Percentiles rank a stretch among this genome's conserved stretches.
Conservation (phyloP, 2,329 filamentous ascomycete genomes). For the Drechslera avenae region DNA sequence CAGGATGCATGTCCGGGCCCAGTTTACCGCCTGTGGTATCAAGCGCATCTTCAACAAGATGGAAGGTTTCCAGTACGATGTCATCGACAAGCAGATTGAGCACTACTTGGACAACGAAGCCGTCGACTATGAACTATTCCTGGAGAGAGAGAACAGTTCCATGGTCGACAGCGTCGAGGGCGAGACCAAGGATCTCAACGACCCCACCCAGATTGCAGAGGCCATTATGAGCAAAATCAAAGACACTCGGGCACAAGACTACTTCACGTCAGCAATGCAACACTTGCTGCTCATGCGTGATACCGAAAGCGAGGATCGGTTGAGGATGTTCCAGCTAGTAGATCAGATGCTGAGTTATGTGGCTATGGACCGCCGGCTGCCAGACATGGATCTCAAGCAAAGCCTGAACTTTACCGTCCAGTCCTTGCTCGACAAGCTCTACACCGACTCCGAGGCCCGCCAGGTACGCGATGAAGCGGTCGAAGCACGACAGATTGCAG, state of each 20-base stretch:
- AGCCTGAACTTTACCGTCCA: conserved; percentile 98
- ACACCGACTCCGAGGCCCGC: conserved; percentile 93
- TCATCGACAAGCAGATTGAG: conserved; percentile 98
- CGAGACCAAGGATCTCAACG: conserved; percentile 88
- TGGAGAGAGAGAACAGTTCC: conserved; percentile 88
- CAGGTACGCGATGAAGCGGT: conserved; percentile 90
- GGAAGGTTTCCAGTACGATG: conserved; percentile 97
- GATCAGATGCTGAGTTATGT: conserved; percentile 99
- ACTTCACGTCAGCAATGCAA: conserved; percentile 93
- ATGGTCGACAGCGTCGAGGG: conserved; percentile 86
- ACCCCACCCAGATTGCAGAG: conserved; percentile 91
- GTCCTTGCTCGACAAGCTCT: conserved; percentile 89
- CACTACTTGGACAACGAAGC: conserved; percentile 91
- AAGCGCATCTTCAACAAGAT: conserved; percentile 94
- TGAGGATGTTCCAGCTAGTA: conserved; percentile 96
- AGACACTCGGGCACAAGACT: conserved; percentile 86
- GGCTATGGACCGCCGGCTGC: conserved; percentile 93
- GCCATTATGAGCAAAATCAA: conserved; percentile 85
- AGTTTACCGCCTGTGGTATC: conserved; percentile 95
- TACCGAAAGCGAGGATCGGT: conserved; percentile 86
- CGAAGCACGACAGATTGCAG: conserved; percentile 89
- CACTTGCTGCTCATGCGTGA: conserved; percentile 92
- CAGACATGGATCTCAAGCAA: conserved; percentile 97
- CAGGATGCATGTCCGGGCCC: conserved; percentile 90
- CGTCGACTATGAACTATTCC: conserved; percentile 96